These are phyloP conservation scores for Mariannaea elegans DNA, from an alignment of 2,329 filamentous ascomycete species.

Conservation along the genomic window DNA sequence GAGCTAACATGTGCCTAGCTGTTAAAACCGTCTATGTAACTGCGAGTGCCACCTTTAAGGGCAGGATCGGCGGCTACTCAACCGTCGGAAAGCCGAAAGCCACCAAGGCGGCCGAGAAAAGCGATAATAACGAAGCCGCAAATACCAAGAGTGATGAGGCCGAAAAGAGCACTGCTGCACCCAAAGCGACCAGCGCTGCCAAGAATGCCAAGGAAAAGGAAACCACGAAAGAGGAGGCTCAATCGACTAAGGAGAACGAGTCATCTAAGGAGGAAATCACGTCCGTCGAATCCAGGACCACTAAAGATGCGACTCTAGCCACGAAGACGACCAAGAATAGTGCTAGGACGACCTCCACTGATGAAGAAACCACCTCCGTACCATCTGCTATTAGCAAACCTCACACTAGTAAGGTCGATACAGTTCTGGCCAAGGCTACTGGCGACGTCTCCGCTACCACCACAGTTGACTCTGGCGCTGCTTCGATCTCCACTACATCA, in stretches of 20 bases:
- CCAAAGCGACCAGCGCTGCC: slow-evolving; percentile 22
- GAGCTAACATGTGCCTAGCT: slow-evolving; percentile 29
- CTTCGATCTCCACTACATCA: slow-evolving; percentile 25
- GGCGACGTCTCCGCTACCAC: slow-evolving; percentile 27
- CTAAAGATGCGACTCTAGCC: slow-evolving; percentile 17
- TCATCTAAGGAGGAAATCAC: slow-evolving; percentile 6
- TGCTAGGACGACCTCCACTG: slow-evolving; percentile 25
- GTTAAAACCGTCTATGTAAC: slow-evolving; percentile 54
- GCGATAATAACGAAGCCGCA: background rate
- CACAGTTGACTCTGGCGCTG: slow-evolving; percentile 17
- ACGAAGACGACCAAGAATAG: slow-evolving; percentile 33
- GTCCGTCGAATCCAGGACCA: slow-evolving; percentile 22
- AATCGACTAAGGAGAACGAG: slow-evolving; percentile 19
- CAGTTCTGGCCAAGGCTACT: slow-evolving; percentile 44
- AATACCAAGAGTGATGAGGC: background rate
- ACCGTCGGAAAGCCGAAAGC: slow-evolving; percentile 42
- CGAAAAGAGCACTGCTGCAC: slow-evolving; percentile 9
- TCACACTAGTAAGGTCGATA: slow-evolving; percentile 36
- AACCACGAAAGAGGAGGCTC: slow-evolving; percentile 21
- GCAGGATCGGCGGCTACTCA: slow-evolving; percentile 54
- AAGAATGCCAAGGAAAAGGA: slow-evolving; percentile 27
- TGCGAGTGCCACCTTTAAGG: slow-evolving; percentile 51
- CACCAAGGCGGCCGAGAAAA: slow-evolving; percentile 23
- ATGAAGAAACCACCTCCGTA: slow-evolving; percentile 30
- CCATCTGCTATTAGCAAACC: slow-evolving; percentile 42